Evolutionary conservation across 1,139 yeast species (phyloP), one percentile per base, ranked within the genome.

Genomic region (Zygoascus meyerae): DNA sequence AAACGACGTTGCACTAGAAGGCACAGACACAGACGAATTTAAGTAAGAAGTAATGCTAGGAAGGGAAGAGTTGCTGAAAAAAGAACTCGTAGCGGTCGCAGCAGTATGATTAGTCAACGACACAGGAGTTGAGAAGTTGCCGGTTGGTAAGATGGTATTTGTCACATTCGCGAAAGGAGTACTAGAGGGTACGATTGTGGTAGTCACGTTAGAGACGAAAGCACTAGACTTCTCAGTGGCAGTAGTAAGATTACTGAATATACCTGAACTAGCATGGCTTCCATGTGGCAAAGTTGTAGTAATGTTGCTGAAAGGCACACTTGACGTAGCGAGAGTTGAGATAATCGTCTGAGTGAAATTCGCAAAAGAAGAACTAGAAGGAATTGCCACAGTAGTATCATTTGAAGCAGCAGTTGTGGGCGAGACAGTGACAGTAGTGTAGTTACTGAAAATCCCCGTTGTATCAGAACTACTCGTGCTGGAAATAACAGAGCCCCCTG

Each of bases 331-430:
- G 4, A 21, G 26, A 21, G 26, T 21, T 7, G 26, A 21, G 4
- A 21, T 21, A 21, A 21, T 29, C 9, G 43, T 30, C 9, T 21
- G 28, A 30, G 45, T 46, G 17, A 30, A 3, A 11, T 40, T 28
- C 5, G 42, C 14, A 11, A 26, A 14, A 26, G 30, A 40, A 16
- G 28, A n/a, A 21, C 30, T 30, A 44, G 47, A n/a, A 21, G 37
- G 15, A 30, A 35, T 5, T 36, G 34, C 15, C 11, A 28, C 17
- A 47, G 44, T 33, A 28, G 46, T 47, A 33, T 30, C 9, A 15
- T 37, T 18, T 6, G 40, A 18, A n/a, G 14, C 18, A 16, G 15
- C 40, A 8, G 40, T 28, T 15, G 21, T 32, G 11, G 30, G 29
- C 5, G 12, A 26, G 26, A 32, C 28, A 30, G 36, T 41, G 10